Conservation (phyloP, 345 rosid genomes). For the Hirschfeldia incana region DNA sequence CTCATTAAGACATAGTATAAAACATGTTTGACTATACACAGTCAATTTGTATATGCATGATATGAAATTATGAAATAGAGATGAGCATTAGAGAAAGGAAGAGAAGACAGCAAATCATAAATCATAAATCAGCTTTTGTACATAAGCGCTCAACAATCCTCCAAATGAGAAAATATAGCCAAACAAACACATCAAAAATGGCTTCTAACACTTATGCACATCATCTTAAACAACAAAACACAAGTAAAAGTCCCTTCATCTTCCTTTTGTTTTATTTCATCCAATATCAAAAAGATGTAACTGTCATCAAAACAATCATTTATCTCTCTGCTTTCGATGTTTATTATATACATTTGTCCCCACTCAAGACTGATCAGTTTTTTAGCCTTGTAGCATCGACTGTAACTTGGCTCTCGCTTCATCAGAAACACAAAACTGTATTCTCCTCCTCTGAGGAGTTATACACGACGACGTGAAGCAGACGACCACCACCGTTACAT, state of each 20-base stretch:
- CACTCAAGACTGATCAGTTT: not conserved
- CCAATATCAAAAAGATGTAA: constrained; percentile 19
- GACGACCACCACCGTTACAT: constrained; percentile 78
- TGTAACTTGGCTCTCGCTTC: constrained; percentile 45
- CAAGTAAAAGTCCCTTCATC: not conserved
- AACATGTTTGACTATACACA: not conserved
- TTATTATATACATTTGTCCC: constrained; percentile 19
- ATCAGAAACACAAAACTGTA: constrained; percentile 65
- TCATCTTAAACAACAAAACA: not conserved
- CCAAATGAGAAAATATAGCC: constrained; percentile 16
- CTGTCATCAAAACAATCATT: constrained; percentile 23
- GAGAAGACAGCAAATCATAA: too few species aligned
- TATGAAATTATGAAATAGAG: not conserved
- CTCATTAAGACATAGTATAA: not conserved
- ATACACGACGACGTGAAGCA: constrained; percentile 57
- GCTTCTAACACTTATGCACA: constrained; percentile 32
- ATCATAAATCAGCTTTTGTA: constrained; percentile 23
- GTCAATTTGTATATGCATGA: not conserved
- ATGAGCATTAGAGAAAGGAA: not conserved
- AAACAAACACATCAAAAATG: constrained; percentile 28
- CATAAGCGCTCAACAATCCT: constrained; percentile 23
- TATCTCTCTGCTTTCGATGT: constrained; percentile 19
- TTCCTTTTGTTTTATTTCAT: not conserved
- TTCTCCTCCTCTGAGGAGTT: constrained; percentile 43
- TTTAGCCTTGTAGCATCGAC: constrained; percentile 25